Percentiles rank a stretch among this genome's conserved stretches.
phyloP scores from a whole-genome alignment of 164 flowering plant genomes.

The Stephania yunnanensis region DNA sequence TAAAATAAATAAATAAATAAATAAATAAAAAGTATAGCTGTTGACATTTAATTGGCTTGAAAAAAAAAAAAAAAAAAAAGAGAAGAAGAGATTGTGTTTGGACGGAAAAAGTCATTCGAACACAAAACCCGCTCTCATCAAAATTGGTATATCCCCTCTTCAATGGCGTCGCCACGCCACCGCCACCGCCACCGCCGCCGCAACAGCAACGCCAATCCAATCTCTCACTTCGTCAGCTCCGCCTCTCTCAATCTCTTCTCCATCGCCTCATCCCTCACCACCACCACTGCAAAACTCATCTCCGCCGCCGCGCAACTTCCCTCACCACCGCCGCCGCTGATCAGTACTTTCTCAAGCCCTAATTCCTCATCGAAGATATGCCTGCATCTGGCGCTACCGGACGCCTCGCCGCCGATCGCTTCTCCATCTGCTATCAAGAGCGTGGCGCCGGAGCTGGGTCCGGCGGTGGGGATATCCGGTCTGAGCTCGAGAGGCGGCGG shows the following conservation, averaged over 20 bases:
- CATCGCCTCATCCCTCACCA: neutral
- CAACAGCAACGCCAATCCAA: neutral
- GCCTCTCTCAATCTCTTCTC: neutral
- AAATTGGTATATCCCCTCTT: neutral
- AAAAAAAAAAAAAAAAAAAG: no score
- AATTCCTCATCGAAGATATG: neutral
- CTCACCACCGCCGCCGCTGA: neutral
- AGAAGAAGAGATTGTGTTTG: no score
- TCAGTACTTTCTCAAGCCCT: neutral
- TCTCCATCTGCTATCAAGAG: slow-evolving; percentile 15
- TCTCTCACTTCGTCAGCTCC: neutral
- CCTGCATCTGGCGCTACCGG: neutral
- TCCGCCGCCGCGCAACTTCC: neutral
- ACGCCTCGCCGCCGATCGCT: neutral
- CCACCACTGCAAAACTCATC: neutral
- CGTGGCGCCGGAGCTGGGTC: slow-evolving; percentile 24
- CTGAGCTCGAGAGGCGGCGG: slow-evolving; percentile 51
- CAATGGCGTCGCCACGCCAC: neutral
- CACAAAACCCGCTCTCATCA: no score
- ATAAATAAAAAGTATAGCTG: no score
- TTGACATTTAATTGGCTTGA: no score
- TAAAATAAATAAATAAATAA: no score
- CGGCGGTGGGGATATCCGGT: slow-evolving; percentile 45
- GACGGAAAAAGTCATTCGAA: no score
- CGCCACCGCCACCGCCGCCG: neutral